phyloP scores from a whole-genome alignment of 192 early-diverging fungal genomes.

The Podila horticola region DNA sequence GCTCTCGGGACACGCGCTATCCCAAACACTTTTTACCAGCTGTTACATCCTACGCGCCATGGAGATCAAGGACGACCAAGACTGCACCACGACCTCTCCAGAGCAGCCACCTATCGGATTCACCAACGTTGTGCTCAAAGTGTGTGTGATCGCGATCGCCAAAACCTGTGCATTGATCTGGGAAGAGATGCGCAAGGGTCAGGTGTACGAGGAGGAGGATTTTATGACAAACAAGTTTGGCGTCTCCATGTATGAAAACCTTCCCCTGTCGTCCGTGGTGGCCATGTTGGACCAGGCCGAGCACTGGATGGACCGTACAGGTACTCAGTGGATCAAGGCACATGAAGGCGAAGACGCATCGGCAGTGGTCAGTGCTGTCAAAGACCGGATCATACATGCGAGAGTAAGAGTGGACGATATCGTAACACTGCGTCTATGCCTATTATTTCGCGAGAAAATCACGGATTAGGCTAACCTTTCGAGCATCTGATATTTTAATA shows the following conservation, averaged over 20 bases:
- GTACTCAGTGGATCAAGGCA: conserved; percentile 43
- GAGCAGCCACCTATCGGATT: conserved; percentile 45
- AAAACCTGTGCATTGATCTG: conserved; percentile 63
- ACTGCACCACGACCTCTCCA: not conserved
- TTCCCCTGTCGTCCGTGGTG: conserved; percentile 41
- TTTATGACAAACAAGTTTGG: conserved; percentile 68
- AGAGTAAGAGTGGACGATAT: no score
- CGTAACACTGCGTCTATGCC: no score
- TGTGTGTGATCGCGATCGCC: conserved; percentile 58
- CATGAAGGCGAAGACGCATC: conserved; percentile 4
- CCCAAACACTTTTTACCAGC: conserved; percentile 68
- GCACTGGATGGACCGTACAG: conserved; percentile 41
- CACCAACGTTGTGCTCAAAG: conserved; percentile 53
- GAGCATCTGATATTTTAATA: not conserved
- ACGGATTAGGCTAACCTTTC: no score
- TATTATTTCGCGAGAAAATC: no score
- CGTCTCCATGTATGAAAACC: conserved; percentile 56
- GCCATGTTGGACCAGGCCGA: conserved; percentile 51
- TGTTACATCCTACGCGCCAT: conserved; percentile 60
- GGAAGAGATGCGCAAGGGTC: conserved; percentile 65
- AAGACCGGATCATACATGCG: conserved; percentile 22
- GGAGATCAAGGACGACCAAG: conserved; percentile 35
- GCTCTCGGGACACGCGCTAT: conserved; percentile 68
- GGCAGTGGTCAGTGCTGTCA: conserved; percentile 5
- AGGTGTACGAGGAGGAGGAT: conserved; percentile 72